These are phyloP conservation scores for Borovskyia barvae DNA, from an alignment of 208 protist genomes.

Conservation along the genomic window DNA sequence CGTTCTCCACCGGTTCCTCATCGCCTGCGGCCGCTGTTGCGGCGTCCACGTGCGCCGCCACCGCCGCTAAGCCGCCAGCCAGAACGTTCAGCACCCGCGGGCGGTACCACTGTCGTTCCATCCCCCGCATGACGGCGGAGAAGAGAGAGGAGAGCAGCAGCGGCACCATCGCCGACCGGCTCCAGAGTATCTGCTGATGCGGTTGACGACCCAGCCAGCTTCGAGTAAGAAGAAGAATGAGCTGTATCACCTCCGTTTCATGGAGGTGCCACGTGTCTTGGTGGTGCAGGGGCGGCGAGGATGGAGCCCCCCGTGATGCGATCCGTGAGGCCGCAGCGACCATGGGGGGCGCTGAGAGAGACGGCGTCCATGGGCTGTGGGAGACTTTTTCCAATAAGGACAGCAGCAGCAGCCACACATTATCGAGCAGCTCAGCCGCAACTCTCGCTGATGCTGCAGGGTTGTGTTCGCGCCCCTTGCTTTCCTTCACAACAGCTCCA, in stretches of 20 bases:
- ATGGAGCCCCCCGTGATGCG: background rate
- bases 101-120: slow-evolving; percentile 27
- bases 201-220: slow-evolving; percentile 11
- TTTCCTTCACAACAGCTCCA: no score
- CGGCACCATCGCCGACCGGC: slow-evolving; percentile 45
- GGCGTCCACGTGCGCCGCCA: slow-evolving; percentile 27
- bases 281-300: background rate
- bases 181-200: slow-evolving; percentile 49
- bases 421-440: slow-evolving; percentile 16
- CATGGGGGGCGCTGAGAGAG: background rate
- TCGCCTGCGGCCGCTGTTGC: slow-evolving; percentile 24
- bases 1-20: slow-evolving; percentile 1
- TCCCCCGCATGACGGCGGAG: slow-evolving; percentile 42
- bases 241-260: slow-evolving; percentile 14
- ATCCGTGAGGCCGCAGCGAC: background rate
- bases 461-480: no score
- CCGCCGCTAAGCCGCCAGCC: slow-evolving; percentile 21
- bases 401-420: slow-evolving; percentile 26
- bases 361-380: background rate
- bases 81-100: slow-evolving; percentile 59
- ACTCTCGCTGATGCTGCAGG: no score
- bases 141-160: slow-evolving; percentile 45
- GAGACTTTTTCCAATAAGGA: slow-evolving; percentile 10
- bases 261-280: no score
- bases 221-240: slow-evolving; percentile 20